Percentiles rank a stretch among this genome's conserved stretches.
Evolutionary conservation across 305 asterid genomes (phyloP).

Genomic region (Plantago coronopus): DNA sequence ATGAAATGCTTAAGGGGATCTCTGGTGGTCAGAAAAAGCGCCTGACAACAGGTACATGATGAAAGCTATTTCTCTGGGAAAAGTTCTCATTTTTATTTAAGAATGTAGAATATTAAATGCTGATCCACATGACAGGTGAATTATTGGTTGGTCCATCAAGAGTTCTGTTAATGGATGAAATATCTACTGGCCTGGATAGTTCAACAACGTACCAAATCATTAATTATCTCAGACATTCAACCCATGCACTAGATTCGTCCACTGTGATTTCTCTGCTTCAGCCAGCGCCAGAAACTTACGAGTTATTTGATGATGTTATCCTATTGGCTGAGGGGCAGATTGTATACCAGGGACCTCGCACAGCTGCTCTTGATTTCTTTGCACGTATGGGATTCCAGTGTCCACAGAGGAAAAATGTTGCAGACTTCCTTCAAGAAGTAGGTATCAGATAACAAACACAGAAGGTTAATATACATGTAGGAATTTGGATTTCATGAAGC

Average conservation of each 20-base stretch:
- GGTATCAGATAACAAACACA: slow-evolving; percentile 24
- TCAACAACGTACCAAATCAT: slow-evolving; percentile 82
- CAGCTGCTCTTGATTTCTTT: slow-evolving; percentile 64
- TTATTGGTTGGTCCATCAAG: slow-evolving; percentile 77
- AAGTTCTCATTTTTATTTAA: slow-evolving; percentile 17
- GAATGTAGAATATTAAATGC: slow-evolving; percentile 2
- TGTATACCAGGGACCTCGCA: slow-evolving; percentile 89
- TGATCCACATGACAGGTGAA: slow-evolving; percentile 63
- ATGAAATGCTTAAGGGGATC: slow-evolving; percentile 94
- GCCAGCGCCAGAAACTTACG: slow-evolving; percentile 94
- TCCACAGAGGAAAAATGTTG: slow-evolving; percentile 85
- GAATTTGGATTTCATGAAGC: slow-evolving; percentile 21
- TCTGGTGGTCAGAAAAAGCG: slow-evolving; percentile 98
- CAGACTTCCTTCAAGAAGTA: slow-evolving; percentile 97
- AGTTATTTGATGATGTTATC: slow-evolving; percentile 79
- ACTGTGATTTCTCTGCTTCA: slow-evolving; percentile 85
- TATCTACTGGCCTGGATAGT: slow-evolving; percentile 94
- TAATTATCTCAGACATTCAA: slow-evolving; percentile 74
- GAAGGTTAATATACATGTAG: slow-evolving; percentile 12
- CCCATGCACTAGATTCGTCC: slow-evolving; percentile 77
- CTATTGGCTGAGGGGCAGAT: slow-evolving; percentile 87
- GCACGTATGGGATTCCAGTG: slow-evolving; percentile 72
- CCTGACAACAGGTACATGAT: slow-evolving; percentile 66
- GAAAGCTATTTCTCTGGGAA: too few relatives aligned
- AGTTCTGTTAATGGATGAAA: slow-evolving; percentile 90